Base-by-base conservation (phyloP, 2,329 filamentous ascomycete species). In the Arthrobotrys megalospora region DNA sequence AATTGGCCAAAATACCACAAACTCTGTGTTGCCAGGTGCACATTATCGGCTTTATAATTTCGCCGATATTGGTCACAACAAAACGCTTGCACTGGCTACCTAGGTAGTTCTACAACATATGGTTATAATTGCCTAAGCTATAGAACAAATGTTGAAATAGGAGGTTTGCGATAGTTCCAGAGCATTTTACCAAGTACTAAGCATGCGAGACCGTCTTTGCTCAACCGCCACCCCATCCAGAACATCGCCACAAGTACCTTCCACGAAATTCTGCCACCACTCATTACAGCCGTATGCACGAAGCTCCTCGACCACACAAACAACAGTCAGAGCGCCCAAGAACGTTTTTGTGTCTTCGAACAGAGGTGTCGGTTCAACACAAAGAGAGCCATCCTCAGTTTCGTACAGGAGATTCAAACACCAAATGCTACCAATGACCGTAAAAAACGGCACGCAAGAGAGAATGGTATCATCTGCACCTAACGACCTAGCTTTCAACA, bases 211-310 rank as follows among this genome's bases (percentile, higher is more conserved):
- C 55, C 55, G 34, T 19, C 55, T 60, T 12, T 60, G 16, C 34
- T 60, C 55, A 43, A 43, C 55, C 1, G 55, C 36, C 6, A 28
- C 19, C 11, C 12, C 55, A 43, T 43, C 19, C 11, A 60, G 8
- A 43, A 60, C 34, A 1, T 19, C 55, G 1, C 8, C 55, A 28
- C 55, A 60, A 43, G 34, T 36, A 24, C 55, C 55, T 16, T 21
- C 24, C n/a, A 60, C 55, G 16, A 60, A 60, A 43, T 60, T 60
- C 34, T 60, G 8, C 55, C 55, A 60, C 55, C 55, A 60, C 11
- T 60, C 55, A 19, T 28, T 43, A 60, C 55, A 60, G 1, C 55
- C 55, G n/a, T 60, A 60, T n/a, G 12, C 0, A 19, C 55, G 36
- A n/a, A 60, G 55, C 55, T 60, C 55, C 11, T 60, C 36, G 5